Evolutionary conservation across 352 stramenopile genomes (phyloP).

Genomic region (Globisporangium mamillatum): DNA sequence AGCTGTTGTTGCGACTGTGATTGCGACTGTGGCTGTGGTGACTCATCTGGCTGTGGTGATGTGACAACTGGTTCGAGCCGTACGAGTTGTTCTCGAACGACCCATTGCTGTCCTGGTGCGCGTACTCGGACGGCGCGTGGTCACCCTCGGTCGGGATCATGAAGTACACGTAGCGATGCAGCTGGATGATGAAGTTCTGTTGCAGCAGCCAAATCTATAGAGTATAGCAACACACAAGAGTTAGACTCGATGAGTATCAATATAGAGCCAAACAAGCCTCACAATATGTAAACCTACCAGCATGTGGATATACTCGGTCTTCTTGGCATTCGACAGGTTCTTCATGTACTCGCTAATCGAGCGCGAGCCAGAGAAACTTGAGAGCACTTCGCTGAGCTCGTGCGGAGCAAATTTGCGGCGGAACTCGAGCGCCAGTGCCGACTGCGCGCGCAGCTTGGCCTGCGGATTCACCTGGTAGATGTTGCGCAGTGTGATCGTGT

Average conservation of each 20-base stretch:
- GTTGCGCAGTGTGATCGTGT: constrained; percentile 84
- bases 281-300: constrained; percentile 28
- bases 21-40: constrained; percentile 19
- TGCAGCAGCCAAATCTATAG: constrained; percentile 80
- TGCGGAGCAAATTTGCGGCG: constrained; percentile 66
- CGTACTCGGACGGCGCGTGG: constrained; percentile 20
- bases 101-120: constrained; percentile 22
- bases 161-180: constrained; percentile 87
- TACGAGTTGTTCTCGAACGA: constrained; percentile 33
- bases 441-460: constrained; percentile 46
- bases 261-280: neutral
- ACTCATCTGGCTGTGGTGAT: constrained; percentile 13
- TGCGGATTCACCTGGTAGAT: constrained; percentile 80
- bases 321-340: constrained; percentile 53
- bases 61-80: constrained; percentile 17
- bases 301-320: constrained; percentile 87
- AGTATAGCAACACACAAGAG: neutral
- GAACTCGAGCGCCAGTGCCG: constrained; percentile 64
- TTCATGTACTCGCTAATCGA: constrained; percentile 83
- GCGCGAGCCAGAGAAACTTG: constrained; percentile 66
- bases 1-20: constrained; percentile 9
- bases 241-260: neutral
- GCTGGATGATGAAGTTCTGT: constrained; percentile 76
- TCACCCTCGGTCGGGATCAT: constrained; percentile 76
- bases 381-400: constrained; percentile 69